Conservation (phyloP, 345 rosid genomes). For the Camelina neglecta region DNA sequence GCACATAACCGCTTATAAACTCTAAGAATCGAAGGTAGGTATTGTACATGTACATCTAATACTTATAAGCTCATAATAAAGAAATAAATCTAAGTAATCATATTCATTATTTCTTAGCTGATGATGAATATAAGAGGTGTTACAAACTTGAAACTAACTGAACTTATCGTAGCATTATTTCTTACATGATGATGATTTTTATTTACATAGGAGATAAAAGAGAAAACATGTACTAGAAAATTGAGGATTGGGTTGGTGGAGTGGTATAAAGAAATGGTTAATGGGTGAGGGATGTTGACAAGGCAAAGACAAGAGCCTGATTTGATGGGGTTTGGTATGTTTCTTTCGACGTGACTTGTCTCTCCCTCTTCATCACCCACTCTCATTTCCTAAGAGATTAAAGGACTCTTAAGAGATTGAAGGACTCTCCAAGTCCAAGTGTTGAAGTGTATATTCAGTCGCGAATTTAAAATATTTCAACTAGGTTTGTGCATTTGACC, state of each 20-base stretch:
- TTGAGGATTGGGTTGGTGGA: not conserved
- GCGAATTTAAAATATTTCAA: not conserved
- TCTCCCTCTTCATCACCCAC: constrained; percentile 34
- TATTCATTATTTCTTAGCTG: not conserved
- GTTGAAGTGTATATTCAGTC: constrained; percentile 1
- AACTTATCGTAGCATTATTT: not conserved
- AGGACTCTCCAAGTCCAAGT: constrained; percentile 20
- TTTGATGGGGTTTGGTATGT: constrained; percentile 43
- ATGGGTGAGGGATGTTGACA: constrained; percentile 35
- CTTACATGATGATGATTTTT: not conserved
- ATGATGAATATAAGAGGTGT: constrained; percentile 4
- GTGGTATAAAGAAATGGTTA: constrained; percentile 19
- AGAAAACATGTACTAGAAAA: not conserved
- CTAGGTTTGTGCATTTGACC: constrained; percentile 9
- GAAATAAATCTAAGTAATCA: constrained; percentile 9
- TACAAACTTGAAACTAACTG: not conserved
- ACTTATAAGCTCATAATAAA: not conserved
- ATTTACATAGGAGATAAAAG: not conserved
- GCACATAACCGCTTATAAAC: not conserved
- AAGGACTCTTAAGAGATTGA: not conserved
- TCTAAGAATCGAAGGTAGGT: not conserved
- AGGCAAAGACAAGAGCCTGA: constrained; percentile 40
- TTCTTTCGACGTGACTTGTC: constrained; percentile 40
- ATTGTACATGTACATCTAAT: not conserved
- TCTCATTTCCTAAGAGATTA: not conserved